Percentiles rank a stretch among this genome's conserved stretches.
Conservation (phyloP, 2,329 filamentous ascomycete genomes). For the Dactylellina sp. region DNA sequence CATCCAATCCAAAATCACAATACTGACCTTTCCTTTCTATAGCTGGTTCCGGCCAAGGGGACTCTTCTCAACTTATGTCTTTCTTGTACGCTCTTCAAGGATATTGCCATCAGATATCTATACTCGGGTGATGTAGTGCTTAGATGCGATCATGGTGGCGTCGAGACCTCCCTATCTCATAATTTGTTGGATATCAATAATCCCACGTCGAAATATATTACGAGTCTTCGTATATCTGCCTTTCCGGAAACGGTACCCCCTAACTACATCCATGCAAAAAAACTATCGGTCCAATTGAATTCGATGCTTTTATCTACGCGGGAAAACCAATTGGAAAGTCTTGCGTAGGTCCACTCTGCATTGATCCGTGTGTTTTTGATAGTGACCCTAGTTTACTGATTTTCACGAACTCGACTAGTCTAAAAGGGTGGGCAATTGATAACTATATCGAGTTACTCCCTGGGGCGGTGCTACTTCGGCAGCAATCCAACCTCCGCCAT, state of each 20-base stretch:
- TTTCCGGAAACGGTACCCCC: constrained; percentile 10
- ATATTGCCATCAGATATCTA: constrained; percentile 34
- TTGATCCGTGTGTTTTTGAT: background rate
- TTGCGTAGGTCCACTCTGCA: constrained; percentile 20
- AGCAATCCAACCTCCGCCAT: constrained; percentile 8
- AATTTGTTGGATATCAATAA: background rate
- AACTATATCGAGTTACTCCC: constrained; percentile 17
- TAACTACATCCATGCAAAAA: background rate
- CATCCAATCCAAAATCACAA: background rate
- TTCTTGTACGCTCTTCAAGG: constrained; percentile 15
- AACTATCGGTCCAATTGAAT: constrained; percentile 1
- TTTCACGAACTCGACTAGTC: background rate
- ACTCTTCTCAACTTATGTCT: constrained; percentile 25
- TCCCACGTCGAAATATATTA: background rate
- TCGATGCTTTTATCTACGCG: background rate
- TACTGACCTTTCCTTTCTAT: background rate
- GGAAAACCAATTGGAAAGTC: constrained; percentile 13
- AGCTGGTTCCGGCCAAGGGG: constrained; percentile 14
- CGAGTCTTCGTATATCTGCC: constrained; percentile 9
- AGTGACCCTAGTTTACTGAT: background rate
- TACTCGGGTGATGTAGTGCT: constrained; percentile 27
- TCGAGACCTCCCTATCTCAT: background rate
- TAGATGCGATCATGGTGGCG: constrained; percentile 4
- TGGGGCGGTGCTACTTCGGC: background rate
- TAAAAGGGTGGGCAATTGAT: constrained; percentile 14